phyloP scores from a whole-genome alignment of 1,284 basidiomycete species.

The Polyporus tsugae region DNA sequence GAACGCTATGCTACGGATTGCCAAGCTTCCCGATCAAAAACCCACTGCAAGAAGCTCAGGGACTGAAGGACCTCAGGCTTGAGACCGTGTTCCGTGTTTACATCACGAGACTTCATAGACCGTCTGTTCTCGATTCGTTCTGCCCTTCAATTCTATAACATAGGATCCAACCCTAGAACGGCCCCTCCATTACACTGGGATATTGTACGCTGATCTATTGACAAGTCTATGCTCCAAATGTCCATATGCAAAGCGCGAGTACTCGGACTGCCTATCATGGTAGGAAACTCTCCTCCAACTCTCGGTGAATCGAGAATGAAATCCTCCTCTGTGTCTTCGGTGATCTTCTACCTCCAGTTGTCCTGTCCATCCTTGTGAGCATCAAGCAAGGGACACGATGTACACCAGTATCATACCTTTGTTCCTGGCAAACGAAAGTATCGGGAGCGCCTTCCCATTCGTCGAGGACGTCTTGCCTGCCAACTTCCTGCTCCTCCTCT shows the following conservation, averaged over 20 bases:
- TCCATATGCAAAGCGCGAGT: background rate
- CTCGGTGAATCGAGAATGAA: conserved; percentile 85
- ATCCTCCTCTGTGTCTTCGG: conserved; percentile 90
- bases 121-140: background rate
- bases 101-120: too few relatives aligned
- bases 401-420: conserved; percentile 57
- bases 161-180: background rate
- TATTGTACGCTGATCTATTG: conserved; percentile 4
- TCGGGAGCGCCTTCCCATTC: conserved; percentile 96
- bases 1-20: background rate
- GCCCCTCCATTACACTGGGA: background rate
- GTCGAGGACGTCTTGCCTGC: conserved; percentile 83
- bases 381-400: conserved; percentile 18
- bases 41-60: background rate
- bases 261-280: conserved; percentile 15
- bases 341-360: conserved; percentile 89
- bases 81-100: background rate
- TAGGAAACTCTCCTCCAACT: conserved; percentile 52
- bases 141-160: background rate
- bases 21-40: too few relatives aligned
- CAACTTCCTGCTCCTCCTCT: conserved; percentile 58
- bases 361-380: conserved; percentile 49
- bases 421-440: conserved; percentile 96
- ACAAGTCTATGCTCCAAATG: conserved; percentile 7
- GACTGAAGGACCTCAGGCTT: background rate